Evolutionary conservation across 73 alveolate species (phyloP).

Genomic region (Tetrahymena elliotti): DNA sequence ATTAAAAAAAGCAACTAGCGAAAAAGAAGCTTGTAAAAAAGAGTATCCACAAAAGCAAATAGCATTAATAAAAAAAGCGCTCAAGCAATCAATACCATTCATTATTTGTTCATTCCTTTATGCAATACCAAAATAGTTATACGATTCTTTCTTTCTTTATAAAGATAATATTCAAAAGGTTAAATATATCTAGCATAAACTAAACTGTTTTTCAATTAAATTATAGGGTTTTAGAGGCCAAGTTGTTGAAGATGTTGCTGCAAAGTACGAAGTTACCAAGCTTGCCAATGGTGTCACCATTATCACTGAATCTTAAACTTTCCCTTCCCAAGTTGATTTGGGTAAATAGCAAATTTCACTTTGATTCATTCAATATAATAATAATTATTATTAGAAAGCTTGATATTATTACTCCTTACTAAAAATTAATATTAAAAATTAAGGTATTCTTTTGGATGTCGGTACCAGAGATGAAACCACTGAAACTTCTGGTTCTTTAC

Average conservation of each 20-base stretch:
- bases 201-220: background rate
- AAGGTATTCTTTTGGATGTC: slow-evolving; percentile 59
- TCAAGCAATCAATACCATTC: background rate
- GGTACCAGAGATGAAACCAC: slow-evolving; percentile 80
- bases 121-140: background rate
- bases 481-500: slow-evolving; percentile 67
- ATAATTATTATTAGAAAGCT: background rate
- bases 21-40: background rate
- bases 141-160: background rate
- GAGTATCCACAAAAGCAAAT: background rate
- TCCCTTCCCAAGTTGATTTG: slow-evolving; percentile 71
- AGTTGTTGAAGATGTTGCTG: slow-evolving; percentile 35
- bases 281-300: slow-evolving; percentile 71
- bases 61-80: background rate
- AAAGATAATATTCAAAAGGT: background rate
- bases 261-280: slow-evolving; percentile 53
- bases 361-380: background rate
- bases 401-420: too few species aligned
- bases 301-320: slow-evolving; percentile 61
- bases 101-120: background rate
- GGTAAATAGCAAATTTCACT: background rate
- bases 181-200: background rate
- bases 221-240: slow-evolving; percentile 16
- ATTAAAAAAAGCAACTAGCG: background rate
- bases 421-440: too few species aligned